Evolutionary conservation across 2,329 filamentous ascomycete species (phyloP).

Genomic region (Colletotrichum sp.): DNA sequence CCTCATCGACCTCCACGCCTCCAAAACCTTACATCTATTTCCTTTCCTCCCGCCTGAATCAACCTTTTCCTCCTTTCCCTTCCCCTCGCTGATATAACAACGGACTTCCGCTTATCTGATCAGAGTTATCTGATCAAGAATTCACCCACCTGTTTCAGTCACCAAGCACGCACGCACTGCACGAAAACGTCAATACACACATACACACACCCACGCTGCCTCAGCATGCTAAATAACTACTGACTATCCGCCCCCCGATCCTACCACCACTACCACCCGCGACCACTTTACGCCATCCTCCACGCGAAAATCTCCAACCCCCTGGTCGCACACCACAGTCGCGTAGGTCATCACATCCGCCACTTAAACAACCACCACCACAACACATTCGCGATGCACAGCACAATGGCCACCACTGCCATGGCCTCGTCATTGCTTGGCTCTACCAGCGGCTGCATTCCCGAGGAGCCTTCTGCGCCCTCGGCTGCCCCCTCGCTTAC

Average conservation of each 20-base stretch:
- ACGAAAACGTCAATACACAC: neutral
- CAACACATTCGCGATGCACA: slow-evolving; percentile 11
- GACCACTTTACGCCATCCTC: slow-evolving; percentile 5
- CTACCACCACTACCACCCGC: neutral
- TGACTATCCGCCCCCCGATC: slow-evolving; percentile 15
- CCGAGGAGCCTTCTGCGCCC: slow-evolving; percentile 48
- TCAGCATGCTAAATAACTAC: slow-evolving; percentile 7
- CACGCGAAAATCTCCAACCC: neutral
- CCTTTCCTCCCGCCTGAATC: neutral
- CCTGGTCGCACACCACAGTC: neutral
- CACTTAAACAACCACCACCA: neutral
- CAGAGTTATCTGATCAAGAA: slow-evolving; percentile 17
- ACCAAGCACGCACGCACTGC: neutral
- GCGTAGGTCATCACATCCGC: neutral
- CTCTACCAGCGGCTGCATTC: slow-evolving; percentile 45
- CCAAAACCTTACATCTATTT: neutral
- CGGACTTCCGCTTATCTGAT: slow-evolving; percentile 15
- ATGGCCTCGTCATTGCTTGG: slow-evolving; percentile 44
- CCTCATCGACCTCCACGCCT: slow-evolving; percentile 3
- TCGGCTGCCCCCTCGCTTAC: slow-evolving; percentile 66
- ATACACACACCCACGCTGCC: neutral
- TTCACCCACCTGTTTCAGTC: slow-evolving; percentile 9
- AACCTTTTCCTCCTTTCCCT: neutral
- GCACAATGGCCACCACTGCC: slow-evolving; percentile 36
- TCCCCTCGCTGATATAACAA: neutral